These are phyloP conservation scores for Phtheirospermum japonicum DNA, from an alignment of 257 asterid species.

Conservation along the genomic window DNA sequence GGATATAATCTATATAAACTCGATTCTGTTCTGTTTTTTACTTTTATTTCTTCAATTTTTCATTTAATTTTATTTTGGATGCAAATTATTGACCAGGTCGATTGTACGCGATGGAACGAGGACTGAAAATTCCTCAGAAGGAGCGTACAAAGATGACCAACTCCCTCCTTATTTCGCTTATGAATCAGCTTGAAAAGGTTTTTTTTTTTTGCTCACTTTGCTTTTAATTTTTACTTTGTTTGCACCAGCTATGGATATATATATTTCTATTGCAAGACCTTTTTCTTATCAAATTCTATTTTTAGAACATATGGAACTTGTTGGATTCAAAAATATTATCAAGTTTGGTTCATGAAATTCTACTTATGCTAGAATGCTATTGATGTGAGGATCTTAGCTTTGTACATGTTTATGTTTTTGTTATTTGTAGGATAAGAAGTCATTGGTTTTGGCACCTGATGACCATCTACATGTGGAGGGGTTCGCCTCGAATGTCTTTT, in stretches of 20 bases:
- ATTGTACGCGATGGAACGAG: slow-evolving; percentile 96
- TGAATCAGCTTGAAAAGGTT: slow-evolving; percentile 96
- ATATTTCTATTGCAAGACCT: too few species aligned
- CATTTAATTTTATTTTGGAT: background rate
- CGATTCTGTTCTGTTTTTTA: background rate
- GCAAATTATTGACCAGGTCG: slow-evolving; percentile 55
- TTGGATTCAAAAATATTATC: too few species aligned
- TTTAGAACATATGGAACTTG: too few species aligned
- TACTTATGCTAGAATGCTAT: background rate
- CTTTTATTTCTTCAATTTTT: background rate
- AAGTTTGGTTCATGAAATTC: too few species aligned
- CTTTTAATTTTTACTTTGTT: background rate
- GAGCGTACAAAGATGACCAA: slow-evolving; percentile 84
- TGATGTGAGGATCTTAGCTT: background rate
- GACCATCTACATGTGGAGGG: slow-evolving; percentile 86
- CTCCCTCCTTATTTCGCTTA: slow-evolving; percentile 75
- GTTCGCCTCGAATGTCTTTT: slow-evolving; percentile 78
- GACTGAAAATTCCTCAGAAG: slow-evolving; percentile 72
- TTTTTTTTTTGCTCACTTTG: background rate
- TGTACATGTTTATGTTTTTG: slow-evolving; percentile 17
- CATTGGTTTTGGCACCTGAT: slow-evolving; percentile 75
- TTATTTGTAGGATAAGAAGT: slow-evolving; percentile 71
- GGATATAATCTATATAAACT: background rate
- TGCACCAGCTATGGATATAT: too few species aligned
- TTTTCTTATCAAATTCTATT: too few species aligned